phyloP scores from a whole-genome alignment of 2,329 filamentous ascomycete genomes.

The Emergomyces pasteurianus region DNA sequence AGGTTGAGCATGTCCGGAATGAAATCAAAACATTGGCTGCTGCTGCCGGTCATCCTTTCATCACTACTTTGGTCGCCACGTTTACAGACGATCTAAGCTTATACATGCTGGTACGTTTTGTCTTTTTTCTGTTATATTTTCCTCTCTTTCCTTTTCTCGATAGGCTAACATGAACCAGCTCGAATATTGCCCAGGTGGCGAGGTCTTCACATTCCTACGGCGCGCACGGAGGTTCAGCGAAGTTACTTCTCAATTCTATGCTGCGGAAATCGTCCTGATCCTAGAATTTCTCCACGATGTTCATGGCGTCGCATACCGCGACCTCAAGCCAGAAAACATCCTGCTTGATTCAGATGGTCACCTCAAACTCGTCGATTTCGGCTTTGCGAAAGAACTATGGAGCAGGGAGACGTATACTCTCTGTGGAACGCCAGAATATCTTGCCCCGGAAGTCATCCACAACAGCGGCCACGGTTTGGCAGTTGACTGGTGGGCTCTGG shows the following conservation, averaged over 20 bases:
- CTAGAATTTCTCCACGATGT: slow-evolving; percentile 53
- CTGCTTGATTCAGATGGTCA: slow-evolving; percentile 54
- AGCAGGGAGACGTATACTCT: slow-evolving; percentile 51
- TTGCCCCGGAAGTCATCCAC: slow-evolving; percentile 55
- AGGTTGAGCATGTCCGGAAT: slow-evolving; percentile 57
- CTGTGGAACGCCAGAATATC: slow-evolving; percentile 55
- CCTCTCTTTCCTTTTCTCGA: too few relatives aligned
- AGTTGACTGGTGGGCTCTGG: slow-evolving; percentile 59
- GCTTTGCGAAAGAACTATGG: slow-evolving; percentile 53
- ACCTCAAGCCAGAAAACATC: slow-evolving; percentile 57
- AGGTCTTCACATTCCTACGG: slow-evolving; percentile 54
- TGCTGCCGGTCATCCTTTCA: slow-evolving; percentile 54
- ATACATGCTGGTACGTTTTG: slow-evolving; percentile 36
- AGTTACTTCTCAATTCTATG: slow-evolving; percentile 52
- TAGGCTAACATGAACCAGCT: slow-evolving; percentile 32
- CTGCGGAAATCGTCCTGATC: slow-evolving; percentile 54
- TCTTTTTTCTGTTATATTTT: neutral
- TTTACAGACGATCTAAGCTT: slow-evolving; percentile 52
- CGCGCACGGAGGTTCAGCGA: slow-evolving; percentile 52
- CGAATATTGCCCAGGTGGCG: slow-evolving; percentile 56
- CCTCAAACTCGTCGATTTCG: slow-evolving; percentile 55
- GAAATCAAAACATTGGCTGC: slow-evolving; percentile 52
- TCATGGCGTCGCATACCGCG: slow-evolving; percentile 53
- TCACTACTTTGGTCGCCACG: slow-evolving; percentile 51
- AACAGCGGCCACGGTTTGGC: slow-evolving; percentile 54